phyloP scores from a whole-genome alignment of 208 protist species.

The Crithidia brevicula region DNA sequence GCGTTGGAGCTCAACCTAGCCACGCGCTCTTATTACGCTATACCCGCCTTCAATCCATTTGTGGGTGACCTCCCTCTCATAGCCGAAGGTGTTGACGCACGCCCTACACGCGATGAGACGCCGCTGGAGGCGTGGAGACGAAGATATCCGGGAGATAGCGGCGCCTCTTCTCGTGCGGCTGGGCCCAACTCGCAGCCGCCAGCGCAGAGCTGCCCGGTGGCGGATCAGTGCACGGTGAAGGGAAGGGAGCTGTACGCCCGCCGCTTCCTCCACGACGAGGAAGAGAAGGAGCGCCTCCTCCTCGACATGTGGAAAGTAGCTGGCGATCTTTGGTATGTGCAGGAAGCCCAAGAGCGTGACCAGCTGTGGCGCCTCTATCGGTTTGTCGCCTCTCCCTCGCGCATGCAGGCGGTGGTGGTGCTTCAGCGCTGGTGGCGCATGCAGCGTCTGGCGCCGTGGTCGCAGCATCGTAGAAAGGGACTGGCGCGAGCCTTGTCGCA shows the following conservation, averaged over 20 bases:
- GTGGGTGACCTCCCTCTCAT: slow-evolving; percentile 18
- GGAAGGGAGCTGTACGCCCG: slow-evolving; percentile 25
- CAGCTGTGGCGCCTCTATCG: slow-evolving; percentile 11
- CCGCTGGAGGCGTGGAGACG: not conserved
- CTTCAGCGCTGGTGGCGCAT: slow-evolving; percentile 84
- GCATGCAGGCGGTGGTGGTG: slow-evolving; percentile 46
- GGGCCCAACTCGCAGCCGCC: too few species aligned
- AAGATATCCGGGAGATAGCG: too few species aligned
- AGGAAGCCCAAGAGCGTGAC: slow-evolving; percentile 29
- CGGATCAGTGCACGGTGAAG: slow-evolving; percentile 17
- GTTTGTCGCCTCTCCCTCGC: slow-evolving; percentile 42
- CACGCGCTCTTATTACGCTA: slow-evolving; percentile 9
- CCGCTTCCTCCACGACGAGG: slow-evolving; percentile 16
- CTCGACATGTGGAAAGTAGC: slow-evolving; percentile 20
- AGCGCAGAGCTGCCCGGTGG: not conserved
- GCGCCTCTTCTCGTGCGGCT: not conserved
- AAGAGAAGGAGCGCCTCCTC: slow-evolving; percentile 26
- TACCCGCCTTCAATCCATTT: slow-evolving; percentile 4
- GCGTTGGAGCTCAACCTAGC: slow-evolving; percentile 20
- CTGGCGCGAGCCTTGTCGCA: not conserved
- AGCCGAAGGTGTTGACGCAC: not conserved
- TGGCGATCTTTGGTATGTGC: slow-evolving; percentile 10
- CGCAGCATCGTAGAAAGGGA: not conserved
- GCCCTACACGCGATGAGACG: not conserved
- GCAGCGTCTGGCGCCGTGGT: slow-evolving; percentile 29